Evolutionary conservation across 768 basidiomycete species (phyloP), one percentile per base, ranked within the genome.

Genomic region (Termitomyces eurrhizus): DNA sequence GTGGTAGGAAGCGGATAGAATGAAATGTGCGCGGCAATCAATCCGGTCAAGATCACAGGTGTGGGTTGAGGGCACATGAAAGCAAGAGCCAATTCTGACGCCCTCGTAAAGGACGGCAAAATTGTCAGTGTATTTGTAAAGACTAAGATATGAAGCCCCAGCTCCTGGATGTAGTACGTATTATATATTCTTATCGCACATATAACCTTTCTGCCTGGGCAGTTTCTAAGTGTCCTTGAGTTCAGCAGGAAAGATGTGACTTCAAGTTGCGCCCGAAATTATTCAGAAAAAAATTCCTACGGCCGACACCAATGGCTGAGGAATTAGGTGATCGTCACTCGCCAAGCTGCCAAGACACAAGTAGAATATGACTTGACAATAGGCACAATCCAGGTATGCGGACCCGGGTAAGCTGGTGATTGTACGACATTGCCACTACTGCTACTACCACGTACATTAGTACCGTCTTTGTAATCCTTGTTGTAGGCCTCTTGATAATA

Each of bases 111-210:
- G 18, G 24, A 46, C 24, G 24, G 13, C 14, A 48, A 48, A 16
- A 29, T 33, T 3, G 32, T 33, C 49, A 32, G 48, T 18, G 14
- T 29, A 29, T 24, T 26, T 46, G 45, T 46, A 24, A 46, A 13
- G 49, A 18, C 49, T 32, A 16, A 4, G 26, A 48, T 42, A n/a
- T 7, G 29, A 35, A 50, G 29, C 49, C 33, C 18, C 4, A 18
- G 29, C 29, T n/a, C n/a, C 9, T 50, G 1, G 59, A 16, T 65
- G 60, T 9, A 66, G 75, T 5, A 77, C 77, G 2, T 57, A 58
- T 16, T 73, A 79, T 2, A 35, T 58, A 4, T 70, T 74, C 1
- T 78, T 74, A 74, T 73, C n/a, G 29, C 12, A 37, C 36, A 29
- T 29, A 4, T 7, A n/a, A 48, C n/a, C 41, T 52, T 52, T 50